Base-by-base conservation (phyloP, 73 alveolate species). In the Paramecium sonneborni region DNA sequence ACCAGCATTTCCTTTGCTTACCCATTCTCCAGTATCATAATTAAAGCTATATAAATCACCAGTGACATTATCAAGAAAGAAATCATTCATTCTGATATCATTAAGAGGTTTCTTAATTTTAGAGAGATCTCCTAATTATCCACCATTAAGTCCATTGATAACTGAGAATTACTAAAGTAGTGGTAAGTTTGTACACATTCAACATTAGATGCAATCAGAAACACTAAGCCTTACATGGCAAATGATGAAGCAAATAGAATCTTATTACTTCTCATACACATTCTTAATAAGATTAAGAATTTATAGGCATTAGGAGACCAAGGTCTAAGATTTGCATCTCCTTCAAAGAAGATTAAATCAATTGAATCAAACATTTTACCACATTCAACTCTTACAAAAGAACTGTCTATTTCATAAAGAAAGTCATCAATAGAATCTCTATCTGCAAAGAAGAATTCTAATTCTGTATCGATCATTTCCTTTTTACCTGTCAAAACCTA, bases 1-100 rank as follows among this genome's bases (percentile, higher is more conserved):
- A 34, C 99, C 99, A 30, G 95, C 95, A 94, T 97, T 97, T 85
- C 98, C 98, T 38, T 92, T 74, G 1, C 99, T 98, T 9, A 93
- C 94, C 99, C 99, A 97, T 76, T 92, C 94, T 23, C 94, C 93
- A 24, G 89, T 93, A 37, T 92, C 97, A 43, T 90, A 84, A 41
- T 94, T 88, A 91, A 96, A 97, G 44, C 93, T 96, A 67, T 96
- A 93, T 57, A 87, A 93, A 94, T 97, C 99, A 11, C 99, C 99
- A 88, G 98, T 97, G 21, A 95, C 94, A 85, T 94, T 96, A 89
- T 97, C 99, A 30, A 97, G 94, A 92, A 97, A 97, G 35, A 94
- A 96, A 58, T 97, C 95, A 74, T 76, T 76, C 58, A 74, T 76
- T 56, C 94, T 94, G 14, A 93, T 43, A 32, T 89, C 94, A 69